Base-by-base conservation (phyloP, 2,329 filamentous ascomycete genomes). In the Alternaria infectoria region DNA sequence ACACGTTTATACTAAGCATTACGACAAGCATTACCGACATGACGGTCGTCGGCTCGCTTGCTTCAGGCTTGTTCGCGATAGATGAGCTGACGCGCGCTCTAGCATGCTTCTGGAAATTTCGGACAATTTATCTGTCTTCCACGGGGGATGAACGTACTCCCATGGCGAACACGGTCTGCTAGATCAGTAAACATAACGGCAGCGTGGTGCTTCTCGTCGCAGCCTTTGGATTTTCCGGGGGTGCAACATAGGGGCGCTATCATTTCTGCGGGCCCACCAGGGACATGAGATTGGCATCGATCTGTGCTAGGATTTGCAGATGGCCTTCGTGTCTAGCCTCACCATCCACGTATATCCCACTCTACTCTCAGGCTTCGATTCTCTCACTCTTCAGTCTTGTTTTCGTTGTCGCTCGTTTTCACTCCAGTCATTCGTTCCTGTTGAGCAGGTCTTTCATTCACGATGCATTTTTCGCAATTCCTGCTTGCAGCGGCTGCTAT, bases 381-480 rank as follows among this genome's bases (percentile, higher is more conserved):
- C 12, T 11, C 25, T 12, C 17, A 26, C 28, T 17, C n/a, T 44
- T n/a, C 36, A 19, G 36, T 28, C 23, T 9, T 43, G 40, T 40
- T 28, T 61, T 52, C 26, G 55, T 47, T 50, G 47, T 64, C 47
- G 10, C 44, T 67, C 52, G 19, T 64, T 63, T 61, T 57, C 26
- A 54, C 57, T 58, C 49, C 56, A 58, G 63, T 71, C 65, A 55
- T 57, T 67, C 64, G 12, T 64, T 67, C 66, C 66, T 74, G 71
- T 62, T 69, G 72, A 62, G 69, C 73, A 74, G 71, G 51, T 60
- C 58, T 68, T 26, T 11, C 51, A 54, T 40, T 52, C 52, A 68
- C n/a, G 15, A 77, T 77, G 75, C 74, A 65, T 45, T 66, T 71
- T 57, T 71, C 72, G 32, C 56, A 65, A 15, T 51, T 75, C 19